Evolutionary conservation across 208 protist genomes (phyloP).

Genomic region (Trypanosoma melophagium): DNA sequence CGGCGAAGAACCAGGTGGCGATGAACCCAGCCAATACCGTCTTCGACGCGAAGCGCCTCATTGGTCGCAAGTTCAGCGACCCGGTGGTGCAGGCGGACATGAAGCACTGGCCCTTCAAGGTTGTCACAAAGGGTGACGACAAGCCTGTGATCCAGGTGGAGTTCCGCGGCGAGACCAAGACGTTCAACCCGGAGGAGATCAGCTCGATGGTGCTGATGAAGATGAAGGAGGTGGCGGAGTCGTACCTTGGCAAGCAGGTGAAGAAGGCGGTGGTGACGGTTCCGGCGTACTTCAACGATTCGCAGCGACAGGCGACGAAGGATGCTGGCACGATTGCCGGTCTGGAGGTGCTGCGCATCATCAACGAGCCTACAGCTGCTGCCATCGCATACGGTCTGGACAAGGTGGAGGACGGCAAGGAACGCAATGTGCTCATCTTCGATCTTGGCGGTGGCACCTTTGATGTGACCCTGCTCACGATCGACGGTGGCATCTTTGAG

Average conservation of each 20-base stretch:
- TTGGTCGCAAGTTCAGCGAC: constrained; percentile 90
- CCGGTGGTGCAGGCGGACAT: constrained; percentile 90
- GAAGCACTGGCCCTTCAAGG: constrained; percentile 94
- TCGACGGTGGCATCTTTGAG: constrained; percentile 98
- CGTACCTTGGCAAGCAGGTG: constrained; percentile 94
- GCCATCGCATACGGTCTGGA: constrained; percentile 97
- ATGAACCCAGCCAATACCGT: constrained; percentile 90
- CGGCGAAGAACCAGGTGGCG: constrained; percentile 91
- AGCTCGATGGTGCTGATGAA: constrained; percentile 95
- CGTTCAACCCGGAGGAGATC: constrained; percentile 96
- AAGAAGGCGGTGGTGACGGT: constrained; percentile 96
- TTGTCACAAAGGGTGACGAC: constrained; percentile 56
- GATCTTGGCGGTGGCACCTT: constrained; percentile 97
- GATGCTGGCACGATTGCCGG: constrained; percentile 96
- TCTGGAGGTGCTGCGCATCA: constrained; percentile 95
- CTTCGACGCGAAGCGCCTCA: constrained; percentile 96
- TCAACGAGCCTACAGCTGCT: constrained; percentile 98
- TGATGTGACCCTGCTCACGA: constrained; percentile 97
- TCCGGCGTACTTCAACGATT: constrained; percentile 98
- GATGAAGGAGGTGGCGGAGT: constrained; percentile 93
- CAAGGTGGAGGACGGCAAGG: constrained; percentile 57
- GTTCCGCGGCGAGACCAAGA: constrained; percentile 82
- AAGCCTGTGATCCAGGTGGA: constrained; percentile 52
- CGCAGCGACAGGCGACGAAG: constrained; percentile 97
- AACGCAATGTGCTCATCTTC: constrained; percentile 92